phyloP scores from a whole-genome alignment of 768 basidiomycete species.

The Lactarius quietus region DNA sequence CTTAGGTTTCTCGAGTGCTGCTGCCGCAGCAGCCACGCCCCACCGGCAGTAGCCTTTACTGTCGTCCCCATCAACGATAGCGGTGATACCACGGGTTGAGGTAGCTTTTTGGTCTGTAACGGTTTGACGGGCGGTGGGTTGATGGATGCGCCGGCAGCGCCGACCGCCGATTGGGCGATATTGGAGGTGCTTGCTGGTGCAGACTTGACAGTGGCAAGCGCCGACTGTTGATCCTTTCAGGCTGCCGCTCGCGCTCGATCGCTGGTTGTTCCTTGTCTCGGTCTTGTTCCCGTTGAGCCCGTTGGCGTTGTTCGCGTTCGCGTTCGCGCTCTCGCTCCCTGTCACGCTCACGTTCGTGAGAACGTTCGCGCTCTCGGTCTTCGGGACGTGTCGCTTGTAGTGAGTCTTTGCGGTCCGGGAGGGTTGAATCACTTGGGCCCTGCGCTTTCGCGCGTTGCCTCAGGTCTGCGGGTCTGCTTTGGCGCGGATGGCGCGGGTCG shows the following conservation, averaged over 20 bases:
- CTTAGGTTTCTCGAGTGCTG: slow-evolving; percentile 55
- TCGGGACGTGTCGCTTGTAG: slow-evolving; percentile 26
- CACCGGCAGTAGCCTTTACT: slow-evolving; percentile 32
- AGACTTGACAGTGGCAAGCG: slow-evolving; percentile 44
- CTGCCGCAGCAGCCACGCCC: slow-evolving; percentile 64
- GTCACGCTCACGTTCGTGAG: slow-evolving; percentile 28
- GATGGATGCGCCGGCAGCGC: slow-evolving; percentile 47
- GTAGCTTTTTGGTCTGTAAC: slow-evolving; percentile 65
- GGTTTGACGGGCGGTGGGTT: slow-evolving; percentile 69
- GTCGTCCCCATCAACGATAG: slow-evolving; percentile 45
- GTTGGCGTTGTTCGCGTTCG: slow-evolving; percentile 26
- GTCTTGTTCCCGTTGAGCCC: slow-evolving; percentile 28
- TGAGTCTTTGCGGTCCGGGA: slow-evolving; percentile 52
- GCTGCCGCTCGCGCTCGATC: slow-evolving; percentile 32
- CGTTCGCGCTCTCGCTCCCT: slow-evolving; percentile 29
- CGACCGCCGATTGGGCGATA: slow-evolving; percentile 43
- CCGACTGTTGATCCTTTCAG: slow-evolving; percentile 26
- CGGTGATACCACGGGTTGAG: slow-evolving; percentile 48
- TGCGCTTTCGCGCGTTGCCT: slow-evolving; percentile 60
- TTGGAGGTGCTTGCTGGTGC: slow-evolving; percentile 43
- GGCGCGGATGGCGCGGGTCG: slow-evolving; percentile 53
- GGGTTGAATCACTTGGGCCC: slow-evolving; percentile 39
- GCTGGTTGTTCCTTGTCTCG: slow-evolving; percentile 35
- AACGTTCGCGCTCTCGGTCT: slow-evolving; percentile 36
- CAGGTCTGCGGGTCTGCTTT: slow-evolving; percentile 57